Evolutionary conservation across 139 green algal species (phyloP).

Genomic region (Prasinococcaceae sp.): DNA sequence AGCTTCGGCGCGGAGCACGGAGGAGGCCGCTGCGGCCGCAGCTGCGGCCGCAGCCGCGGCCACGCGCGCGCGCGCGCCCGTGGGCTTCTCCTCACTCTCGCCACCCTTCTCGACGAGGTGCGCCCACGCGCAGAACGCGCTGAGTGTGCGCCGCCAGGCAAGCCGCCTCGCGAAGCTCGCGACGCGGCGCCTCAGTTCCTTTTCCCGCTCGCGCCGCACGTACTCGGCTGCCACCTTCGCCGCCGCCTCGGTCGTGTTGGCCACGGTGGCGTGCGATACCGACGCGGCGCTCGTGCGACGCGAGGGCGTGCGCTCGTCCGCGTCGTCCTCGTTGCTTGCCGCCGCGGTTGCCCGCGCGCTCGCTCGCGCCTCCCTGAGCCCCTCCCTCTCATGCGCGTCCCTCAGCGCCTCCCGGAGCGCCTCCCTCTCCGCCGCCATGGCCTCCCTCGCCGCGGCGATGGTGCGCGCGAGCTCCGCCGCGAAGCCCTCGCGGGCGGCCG

Average conservation of each 20-base stretch:
- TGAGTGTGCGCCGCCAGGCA: not conserved
- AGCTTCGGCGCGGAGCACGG: not conserved
- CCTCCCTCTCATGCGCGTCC: not conserved
- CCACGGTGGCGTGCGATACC: not conserved
- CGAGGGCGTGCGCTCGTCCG: not conserved
- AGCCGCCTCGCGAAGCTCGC: not conserved
- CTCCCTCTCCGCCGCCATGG: too few relatives aligned
- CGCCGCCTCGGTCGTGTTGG: not conserved
- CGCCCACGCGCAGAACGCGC: not conserved
- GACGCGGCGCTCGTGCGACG: not conserved
- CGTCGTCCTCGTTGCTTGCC: not conserved
- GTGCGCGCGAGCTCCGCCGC: too few relatives aligned
- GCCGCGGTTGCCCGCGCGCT: not conserved
- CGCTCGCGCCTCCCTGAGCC: not conserved
- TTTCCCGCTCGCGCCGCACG: not conserved
- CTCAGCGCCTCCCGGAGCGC: not conserved
- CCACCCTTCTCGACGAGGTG: not conserved
- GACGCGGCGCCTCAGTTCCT: not conserved
- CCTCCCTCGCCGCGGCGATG: too few relatives aligned
- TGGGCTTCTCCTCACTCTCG: not conserved
- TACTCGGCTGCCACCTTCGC: not conserved
- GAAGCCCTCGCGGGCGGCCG: too few relatives aligned
- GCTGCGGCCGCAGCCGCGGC: too few relatives aligned
- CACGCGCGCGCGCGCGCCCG: too few relatives aligned
- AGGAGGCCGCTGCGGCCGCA: not conserved